phyloP scores from a whole-genome alignment of 495 filamentous ascomycete genomes.

The Apodospora peruviana region DNA sequence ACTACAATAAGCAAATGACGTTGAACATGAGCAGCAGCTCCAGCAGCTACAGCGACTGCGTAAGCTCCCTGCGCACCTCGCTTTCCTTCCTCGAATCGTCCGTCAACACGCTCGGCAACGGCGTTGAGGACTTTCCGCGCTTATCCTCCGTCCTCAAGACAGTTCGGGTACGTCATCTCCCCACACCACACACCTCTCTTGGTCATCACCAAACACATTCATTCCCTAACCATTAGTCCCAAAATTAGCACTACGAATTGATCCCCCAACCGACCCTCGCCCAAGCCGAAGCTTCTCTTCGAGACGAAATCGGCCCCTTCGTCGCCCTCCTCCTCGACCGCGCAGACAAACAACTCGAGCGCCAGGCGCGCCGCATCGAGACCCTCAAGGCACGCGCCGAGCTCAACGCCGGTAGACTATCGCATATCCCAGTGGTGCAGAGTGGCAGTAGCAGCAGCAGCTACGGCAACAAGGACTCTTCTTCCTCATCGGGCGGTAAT shows the following conservation, averaged over 20 bases:
- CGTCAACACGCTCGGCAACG: conserved; percentile 36
- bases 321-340: conserved; percentile 41
- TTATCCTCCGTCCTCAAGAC: conserved; percentile 41
- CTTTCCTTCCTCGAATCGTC: conserved; percentile 48
- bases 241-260: conserved; percentile 46
- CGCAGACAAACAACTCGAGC: conserved; percentile 40
- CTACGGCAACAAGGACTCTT: too few species aligned
- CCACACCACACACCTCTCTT: too few species aligned
- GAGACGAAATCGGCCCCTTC: conserved; percentile 45
- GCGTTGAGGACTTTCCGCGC: conserved; percentile 43
- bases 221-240: not conserved
- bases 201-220: conserved; percentile 6
- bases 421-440: conserved; percentile 10
- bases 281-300: conserved; percentile 42
- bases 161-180: conserved; percentile 32
- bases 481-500: not conserved
- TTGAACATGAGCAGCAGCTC: too few species aligned
- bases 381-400: conserved; percentile 42
- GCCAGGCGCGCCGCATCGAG: conserved; percentile 41
- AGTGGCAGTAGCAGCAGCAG: not conserved
- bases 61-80: conserved; percentile 41
- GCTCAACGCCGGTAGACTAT: conserved; percentile 40
- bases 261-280: conserved; percentile 45
- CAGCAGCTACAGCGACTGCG: conserved; percentile 46
- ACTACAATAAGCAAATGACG: too few species aligned